A percentile compares a stretch with the other conserved stretches of the same genome.
phyloP scores from a whole-genome alignment of 345 rosid species.

The Gossypium rotundifolium region DNA sequence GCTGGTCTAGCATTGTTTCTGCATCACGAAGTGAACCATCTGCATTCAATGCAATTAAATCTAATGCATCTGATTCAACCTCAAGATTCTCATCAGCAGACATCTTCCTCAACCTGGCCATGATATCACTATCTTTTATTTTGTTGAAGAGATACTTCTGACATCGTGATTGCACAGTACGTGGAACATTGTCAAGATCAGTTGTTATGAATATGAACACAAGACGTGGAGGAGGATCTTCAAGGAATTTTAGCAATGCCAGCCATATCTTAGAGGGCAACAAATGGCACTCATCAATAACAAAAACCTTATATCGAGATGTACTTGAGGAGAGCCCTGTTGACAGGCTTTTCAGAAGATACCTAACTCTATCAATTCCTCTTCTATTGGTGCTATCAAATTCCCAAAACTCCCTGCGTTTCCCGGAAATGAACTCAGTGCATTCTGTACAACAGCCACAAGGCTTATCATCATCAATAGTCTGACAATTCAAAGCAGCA shows the following conservation, averaged over 20 bases:
- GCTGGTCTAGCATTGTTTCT: constrained; percentile 94
- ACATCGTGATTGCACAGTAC: constrained; percentile 89
- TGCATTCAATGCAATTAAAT: constrained; percentile 84
- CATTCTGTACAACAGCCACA: constrained; percentile 84
- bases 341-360: constrained; percentile 53
- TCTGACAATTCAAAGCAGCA: constrained; percentile 73
- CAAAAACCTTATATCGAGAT: constrained; percentile 57
- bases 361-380: constrained; percentile 56
- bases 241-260: constrained; percentile 84
- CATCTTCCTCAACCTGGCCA: constrained; percentile 56
- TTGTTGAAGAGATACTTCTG: constrained; percentile 89
- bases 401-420: constrained; percentile 59
- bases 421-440: constrained; percentile 66
- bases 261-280: constrained; percentile 85
- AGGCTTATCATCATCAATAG: constrained; percentile 68
- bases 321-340: constrained; percentile 39
- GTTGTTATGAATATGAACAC: constrained; percentile 87
- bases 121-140: constrained; percentile 80
- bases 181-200: constrained; percentile 88
- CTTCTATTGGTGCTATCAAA: constrained; percentile 71
- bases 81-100: constrained; percentile 72
- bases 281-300: constrained; percentile 89
- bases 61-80: constrained; percentile 82
- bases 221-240: constrained; percentile 63
- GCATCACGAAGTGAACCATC: constrained; percentile 99